phyloP scores from a whole-genome alignment of 2,329 filamentous ascomycete genomes.

The Daldinia eschscholtzii region DNA sequence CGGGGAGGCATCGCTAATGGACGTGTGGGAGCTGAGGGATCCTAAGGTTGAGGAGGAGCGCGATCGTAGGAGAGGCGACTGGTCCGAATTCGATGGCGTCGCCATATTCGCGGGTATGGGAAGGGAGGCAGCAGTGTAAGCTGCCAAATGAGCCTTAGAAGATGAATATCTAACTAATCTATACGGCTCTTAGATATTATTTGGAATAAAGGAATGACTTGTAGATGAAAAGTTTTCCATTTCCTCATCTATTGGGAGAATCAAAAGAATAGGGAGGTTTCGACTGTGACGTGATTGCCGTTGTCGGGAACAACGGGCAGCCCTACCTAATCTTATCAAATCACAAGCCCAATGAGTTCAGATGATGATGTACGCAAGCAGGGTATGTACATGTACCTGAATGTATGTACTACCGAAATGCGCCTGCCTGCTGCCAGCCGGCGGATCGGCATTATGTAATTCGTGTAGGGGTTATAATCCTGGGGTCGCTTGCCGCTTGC shows the following conservation, averaged over 20 bases:
- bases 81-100: slow-evolving; percentile 41
- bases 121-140: slow-evolving; percentile 7
- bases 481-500: not conserved
- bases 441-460: slow-evolving; percentile 1
- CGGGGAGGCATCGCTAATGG: slow-evolving; percentile 47
- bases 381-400: not conserved
- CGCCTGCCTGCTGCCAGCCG: not conserved
- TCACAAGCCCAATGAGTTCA: slow-evolving; percentile 18
- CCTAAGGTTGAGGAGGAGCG: slow-evolving; percentile 50
- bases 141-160: slow-evolving; percentile 15
- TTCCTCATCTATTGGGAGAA: slow-evolving; percentile 14
- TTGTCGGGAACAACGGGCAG: slow-evolving; percentile 26
- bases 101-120: slow-evolving; percentile 40
- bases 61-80: slow-evolving; percentile 48
- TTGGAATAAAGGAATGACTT: slow-evolving; percentile 24
- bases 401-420: not conserved
- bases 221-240: slow-evolving; percentile 24
- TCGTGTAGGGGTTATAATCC: not conserved
- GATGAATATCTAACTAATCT: not conserved
- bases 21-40: slow-evolving; percentile 48
- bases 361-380: slow-evolving; percentile 11
- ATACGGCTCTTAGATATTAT: not conserved
- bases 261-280: slow-evolving; percentile 8
- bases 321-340: slow-evolving; percentile 30
- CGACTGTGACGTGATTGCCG: slow-evolving; percentile 24